Conservation (phyloP, 2,329 filamentous ascomycete species). For the Microsporum canis region DNA sequence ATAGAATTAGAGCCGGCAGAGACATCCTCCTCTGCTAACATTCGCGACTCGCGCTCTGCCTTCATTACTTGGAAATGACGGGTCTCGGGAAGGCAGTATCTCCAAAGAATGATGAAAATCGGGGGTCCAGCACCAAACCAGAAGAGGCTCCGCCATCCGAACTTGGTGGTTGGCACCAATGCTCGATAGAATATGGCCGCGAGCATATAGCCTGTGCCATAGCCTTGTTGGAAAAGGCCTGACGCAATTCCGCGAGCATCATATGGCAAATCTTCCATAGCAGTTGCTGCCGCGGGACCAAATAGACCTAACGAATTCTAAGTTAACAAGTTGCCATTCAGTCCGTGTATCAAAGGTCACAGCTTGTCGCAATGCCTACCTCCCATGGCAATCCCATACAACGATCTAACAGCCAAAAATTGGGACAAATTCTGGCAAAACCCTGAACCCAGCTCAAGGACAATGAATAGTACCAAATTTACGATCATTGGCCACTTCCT, state of each 20-base stretch:
- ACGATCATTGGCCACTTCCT: conserved; percentile 50
- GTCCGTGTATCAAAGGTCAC: not conserved
- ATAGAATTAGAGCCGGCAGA: not conserved
- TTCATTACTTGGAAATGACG: conserved; percentile 48
- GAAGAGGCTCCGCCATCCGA: conserved; percentile 74
- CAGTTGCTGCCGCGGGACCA: conserved; percentile 51
- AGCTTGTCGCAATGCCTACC: conserved; percentile 18
- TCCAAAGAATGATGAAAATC: conserved; percentile 66
- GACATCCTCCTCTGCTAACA: not conserved
- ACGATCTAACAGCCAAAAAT: conserved; percentile 48
- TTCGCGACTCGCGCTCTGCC: conserved; percentile 9
- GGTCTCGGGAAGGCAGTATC: conserved; percentile 69
- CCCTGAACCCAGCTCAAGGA: conserved; percentile 49
- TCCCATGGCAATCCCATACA: conserved; percentile 56
- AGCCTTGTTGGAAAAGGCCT: conserved; percentile 53
- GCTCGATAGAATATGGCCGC: conserved; percentile 44
- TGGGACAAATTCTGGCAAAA: conserved; percentile 48
- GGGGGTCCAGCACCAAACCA: conserved; percentile 83
- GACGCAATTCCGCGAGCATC: conserved; percentile 49
- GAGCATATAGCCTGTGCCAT: conserved; percentile 54
- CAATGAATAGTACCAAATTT: conserved; percentile 51
- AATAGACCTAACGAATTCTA: conserved; percentile 31
- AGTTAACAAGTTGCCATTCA: not conserved
- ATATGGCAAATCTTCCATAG: conserved; percentile 50
- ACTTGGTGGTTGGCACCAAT: conserved; percentile 55